Percentiles rank a stretch among this genome's conserved stretches.
Conservation (phyloP, 768 basidiomycete genomes). For the Mycena olivaceomarginata region DNA sequence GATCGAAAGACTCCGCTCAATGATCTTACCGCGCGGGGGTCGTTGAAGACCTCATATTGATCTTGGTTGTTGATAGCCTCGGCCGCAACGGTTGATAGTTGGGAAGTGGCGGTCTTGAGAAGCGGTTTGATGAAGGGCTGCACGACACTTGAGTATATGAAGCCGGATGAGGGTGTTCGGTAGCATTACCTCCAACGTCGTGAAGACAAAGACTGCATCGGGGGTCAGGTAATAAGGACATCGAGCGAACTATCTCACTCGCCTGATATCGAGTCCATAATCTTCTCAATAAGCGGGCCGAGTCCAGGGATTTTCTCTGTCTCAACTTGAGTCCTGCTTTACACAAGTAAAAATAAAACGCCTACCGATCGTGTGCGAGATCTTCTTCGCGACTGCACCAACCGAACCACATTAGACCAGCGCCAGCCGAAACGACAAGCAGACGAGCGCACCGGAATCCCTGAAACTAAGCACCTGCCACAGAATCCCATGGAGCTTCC, state of each 20-base stretch:
- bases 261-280: constrained; percentile 84
- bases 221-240: constrained; percentile 5
- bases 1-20: constrained; percentile 31
- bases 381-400: constrained; percentile 81
- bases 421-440: background rate
- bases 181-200: constrained; percentile 80
- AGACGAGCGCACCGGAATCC: constrained; percentile 75
- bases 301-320: constrained; percentile 91
- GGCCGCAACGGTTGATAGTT: constrained; percentile 77
- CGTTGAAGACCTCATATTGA: constrained; percentile 93
- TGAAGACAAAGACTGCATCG: constrained; percentile 83
- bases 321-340: background rate
- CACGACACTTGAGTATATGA: background rate
- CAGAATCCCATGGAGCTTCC: constrained; percentile 88
- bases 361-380: constrained; percentile 82
- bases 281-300: constrained; percentile 82
- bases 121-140: constrained; percentile 90
- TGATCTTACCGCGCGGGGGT: constrained; percentile 78
- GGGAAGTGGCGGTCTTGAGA: constrained; percentile 79
- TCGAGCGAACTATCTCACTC: constrained; percentile 35
- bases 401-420: background rate
- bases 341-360: background rate
- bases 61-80: constrained; percentile 89
- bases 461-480: constrained; percentile 93
- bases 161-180: background rate